Conservation (phyloP, 2,329 filamentous ascomycete genomes). For the Trichoderma guizhouense region DNA sequence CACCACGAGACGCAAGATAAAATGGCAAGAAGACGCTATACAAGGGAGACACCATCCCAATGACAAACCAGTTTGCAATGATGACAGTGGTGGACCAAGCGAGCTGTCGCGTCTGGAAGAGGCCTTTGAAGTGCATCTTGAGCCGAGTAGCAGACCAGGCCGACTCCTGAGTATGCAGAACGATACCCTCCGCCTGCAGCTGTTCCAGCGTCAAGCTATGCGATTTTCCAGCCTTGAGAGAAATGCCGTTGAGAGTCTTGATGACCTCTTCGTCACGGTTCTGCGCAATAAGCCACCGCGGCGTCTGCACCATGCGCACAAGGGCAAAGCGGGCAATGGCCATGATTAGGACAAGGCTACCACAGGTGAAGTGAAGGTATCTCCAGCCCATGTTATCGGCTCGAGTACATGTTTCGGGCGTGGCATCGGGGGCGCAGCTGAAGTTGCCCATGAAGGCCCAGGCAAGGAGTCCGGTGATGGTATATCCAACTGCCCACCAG, state of each 20-base stretch:
- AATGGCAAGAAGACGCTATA: conserved; percentile 18
- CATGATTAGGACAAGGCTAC: conserved; percentile 13
- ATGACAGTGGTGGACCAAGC: conserved; percentile 17
- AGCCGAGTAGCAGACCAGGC: conserved; percentile 16
- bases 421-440: conserved; percentile 15
- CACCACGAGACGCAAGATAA: conserved; percentile 13
- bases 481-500: conserved; percentile 19
- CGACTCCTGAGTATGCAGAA: conserved; percentile 18
- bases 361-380: conserved; percentile 18
- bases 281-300: conserved; percentile 18
- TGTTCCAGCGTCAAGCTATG: conserved; percentile 17
- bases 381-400: conserved; percentile 20
- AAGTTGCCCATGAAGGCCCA: conserved; percentile 20
- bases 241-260: conserved; percentile 17
- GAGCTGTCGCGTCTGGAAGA: conserved; percentile 16
- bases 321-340: conserved; percentile 13
- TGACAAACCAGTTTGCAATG: conserved; percentile 19
- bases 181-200: conserved; percentile 13
- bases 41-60: conserved; percentile 19
- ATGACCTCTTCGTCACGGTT: conserved; percentile 19
- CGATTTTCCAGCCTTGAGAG: background rate
- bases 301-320: conserved; percentile 19
- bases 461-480: conserved; percentile 15
- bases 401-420: conserved; percentile 7
- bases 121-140: conserved; percentile 20